A percentile compares a stretch with the other conserved stretches of the same genome.
Conservation (phyloP, 2,329 filamentous ascomycete species). For the Fusarium camptoceras region DNA sequence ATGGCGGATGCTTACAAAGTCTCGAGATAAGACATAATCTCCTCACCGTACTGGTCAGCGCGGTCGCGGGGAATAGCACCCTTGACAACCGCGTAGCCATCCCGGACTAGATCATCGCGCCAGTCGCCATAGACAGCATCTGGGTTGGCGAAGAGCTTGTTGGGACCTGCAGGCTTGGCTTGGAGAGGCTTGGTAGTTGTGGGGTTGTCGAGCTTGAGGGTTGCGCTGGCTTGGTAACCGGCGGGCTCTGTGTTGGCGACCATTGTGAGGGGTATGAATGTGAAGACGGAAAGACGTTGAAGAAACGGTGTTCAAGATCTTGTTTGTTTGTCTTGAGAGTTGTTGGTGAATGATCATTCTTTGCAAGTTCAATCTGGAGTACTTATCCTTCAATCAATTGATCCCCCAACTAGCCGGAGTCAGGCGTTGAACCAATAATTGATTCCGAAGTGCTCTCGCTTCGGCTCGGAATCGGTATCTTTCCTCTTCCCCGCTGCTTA, state of each 20-base stretch:
- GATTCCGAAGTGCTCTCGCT: background rate
- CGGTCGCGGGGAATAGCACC: background rate
- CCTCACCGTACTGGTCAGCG: background rate
- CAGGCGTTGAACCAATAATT: fast-evolving
- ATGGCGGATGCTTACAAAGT: background rate
- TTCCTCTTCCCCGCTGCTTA: fast-evolving
- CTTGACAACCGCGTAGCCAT: conserved; percentile 11
- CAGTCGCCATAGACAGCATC: conserved; percentile 2
- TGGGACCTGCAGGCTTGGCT: conserved; percentile 15
- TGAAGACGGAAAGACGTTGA: fast-evolving
- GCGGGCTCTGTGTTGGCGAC: conserved; percentile 9
- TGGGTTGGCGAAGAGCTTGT: conserved; percentile 1
- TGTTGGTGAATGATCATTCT: background rate
- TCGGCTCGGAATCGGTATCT: conserved; percentile 14
- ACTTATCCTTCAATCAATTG: background rate
- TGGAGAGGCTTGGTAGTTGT: conserved; percentile 5
- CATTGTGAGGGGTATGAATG: background rate
- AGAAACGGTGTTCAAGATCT: background rate
- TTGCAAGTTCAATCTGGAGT: background rate
- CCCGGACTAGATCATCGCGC: conserved; percentile 13
- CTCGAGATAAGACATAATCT: conserved; percentile 12
- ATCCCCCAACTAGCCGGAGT: background rate
- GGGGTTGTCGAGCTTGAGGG: background rate
- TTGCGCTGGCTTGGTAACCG: background rate
- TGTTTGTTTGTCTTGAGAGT: background rate